Evolutionary conservation across 805 yeast species (phyloP).

Genomic region (Monosporozyma aerobia): DNA sequence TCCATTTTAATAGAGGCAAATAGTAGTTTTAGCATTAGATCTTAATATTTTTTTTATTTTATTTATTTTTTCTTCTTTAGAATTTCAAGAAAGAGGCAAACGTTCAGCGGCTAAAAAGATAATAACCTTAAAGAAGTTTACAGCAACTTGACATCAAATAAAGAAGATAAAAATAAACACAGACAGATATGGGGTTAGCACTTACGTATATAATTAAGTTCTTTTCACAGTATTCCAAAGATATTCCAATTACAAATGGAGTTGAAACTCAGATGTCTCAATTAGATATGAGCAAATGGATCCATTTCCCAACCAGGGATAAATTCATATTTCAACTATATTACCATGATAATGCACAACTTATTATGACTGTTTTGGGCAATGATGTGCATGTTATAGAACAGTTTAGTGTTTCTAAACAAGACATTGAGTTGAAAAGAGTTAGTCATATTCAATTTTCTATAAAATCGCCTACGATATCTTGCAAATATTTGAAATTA

Average conservation of each 20-base stretch:
- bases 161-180: neutral
- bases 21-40: neutral
- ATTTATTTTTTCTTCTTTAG: no score
- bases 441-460: constrained; percentile 15
- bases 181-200: neutral
- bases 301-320: neutral
- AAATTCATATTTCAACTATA: neutral
- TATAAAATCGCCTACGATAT: constrained; percentile 17
- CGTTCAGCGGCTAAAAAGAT: constrained; percentile 8
- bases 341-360: neutral
- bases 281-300: constrained; percentile 1
- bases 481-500: constrained; percentile 21
- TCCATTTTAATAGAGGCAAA: neutral
- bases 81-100: neutral
- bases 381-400: neutral
- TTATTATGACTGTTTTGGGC: neutral
- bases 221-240: constrained; percentile 16
- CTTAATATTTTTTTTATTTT: neutral
- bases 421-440: neutral
- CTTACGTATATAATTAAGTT: constrained; percentile 4
- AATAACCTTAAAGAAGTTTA: neutral
- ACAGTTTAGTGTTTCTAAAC: neutral
- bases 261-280: constrained; percentile 8
- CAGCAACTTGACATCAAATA: neutral
- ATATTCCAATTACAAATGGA: constrained; percentile 19